Percentiles rank a stretch among this genome's conserved stretches.
Conservation (phyloP, 192 early-diverging fungal species). For the Coemansia sp. region DNA sequence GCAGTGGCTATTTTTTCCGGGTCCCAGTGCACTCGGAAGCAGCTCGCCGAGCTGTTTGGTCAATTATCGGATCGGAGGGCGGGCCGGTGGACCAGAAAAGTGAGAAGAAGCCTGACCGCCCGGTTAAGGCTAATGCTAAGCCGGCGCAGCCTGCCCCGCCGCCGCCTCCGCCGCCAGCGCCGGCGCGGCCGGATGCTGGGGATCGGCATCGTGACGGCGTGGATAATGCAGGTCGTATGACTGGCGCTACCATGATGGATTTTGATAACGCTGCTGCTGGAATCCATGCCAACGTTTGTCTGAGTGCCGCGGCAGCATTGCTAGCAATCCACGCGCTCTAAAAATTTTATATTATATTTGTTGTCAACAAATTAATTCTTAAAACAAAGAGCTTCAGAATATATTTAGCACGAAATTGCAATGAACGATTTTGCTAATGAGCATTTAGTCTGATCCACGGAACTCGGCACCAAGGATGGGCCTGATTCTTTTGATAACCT, state of each 20-base stretch:
- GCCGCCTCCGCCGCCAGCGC: background rate
- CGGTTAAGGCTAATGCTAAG: background rate
- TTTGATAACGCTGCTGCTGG: slow-evolving; percentile 17
- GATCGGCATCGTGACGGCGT: slow-evolving; percentile 2
- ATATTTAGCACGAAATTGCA: no score
- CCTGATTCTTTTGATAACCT: background rate
- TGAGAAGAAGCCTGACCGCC: background rate
- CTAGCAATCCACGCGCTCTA: no score
- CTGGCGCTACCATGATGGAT: slow-evolving; percentile 8
- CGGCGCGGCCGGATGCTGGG: background rate
- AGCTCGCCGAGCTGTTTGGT: no score
- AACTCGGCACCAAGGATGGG: background rate
- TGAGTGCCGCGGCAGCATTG: no score
- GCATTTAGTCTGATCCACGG: no score
- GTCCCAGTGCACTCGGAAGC: no score
- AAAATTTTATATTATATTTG: no score
- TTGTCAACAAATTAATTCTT: no score
- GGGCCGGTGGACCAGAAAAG: background rate
- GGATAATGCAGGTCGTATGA: slow-evolving; percentile 1
- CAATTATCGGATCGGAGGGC: slow-evolving; percentile 33
- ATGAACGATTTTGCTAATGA: no score
- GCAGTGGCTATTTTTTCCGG: no score
- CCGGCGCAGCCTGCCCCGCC: background rate
- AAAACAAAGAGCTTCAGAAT: no score
- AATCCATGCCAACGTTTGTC: no score